Evolutionary conservation across 441 rosid species (phyloP).

Genomic region (Pelargonium citronellum): DNA sequence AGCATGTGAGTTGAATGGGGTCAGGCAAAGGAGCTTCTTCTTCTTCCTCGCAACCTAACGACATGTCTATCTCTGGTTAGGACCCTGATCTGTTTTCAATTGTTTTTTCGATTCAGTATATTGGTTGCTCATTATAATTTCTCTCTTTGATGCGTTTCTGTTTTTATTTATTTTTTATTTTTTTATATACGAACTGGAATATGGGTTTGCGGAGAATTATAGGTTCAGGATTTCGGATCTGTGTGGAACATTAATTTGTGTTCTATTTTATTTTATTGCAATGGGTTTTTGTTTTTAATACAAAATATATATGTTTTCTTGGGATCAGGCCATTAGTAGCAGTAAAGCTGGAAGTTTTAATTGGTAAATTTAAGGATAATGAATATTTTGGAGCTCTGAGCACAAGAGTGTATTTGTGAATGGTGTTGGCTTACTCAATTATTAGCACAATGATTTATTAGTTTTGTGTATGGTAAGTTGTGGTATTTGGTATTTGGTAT

Average conservation of each 20-base stretch:
- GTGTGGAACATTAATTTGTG: neutral
- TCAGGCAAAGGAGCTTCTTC: neutral
- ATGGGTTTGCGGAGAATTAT: neutral
- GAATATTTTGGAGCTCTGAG: neutral
- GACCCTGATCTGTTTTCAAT: constrained; percentile 3
- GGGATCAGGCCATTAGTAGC: neutral
- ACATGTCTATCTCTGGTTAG: neutral
- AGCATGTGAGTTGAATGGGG: constrained; percentile 4
- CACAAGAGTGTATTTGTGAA: neutral
- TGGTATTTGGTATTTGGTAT: neutral
- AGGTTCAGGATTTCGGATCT: neutral
- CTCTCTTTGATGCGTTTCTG: neutral
- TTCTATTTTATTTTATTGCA: too few species aligned
- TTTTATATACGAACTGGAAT: neutral
- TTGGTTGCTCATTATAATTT: neutral
- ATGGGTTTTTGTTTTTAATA: neutral
- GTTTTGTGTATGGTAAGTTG: too few species aligned
- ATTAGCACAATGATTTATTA: neutral
- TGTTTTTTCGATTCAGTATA: neutral
- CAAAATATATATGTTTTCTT: neutral
- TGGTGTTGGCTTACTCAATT: neutral
- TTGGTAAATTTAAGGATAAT: neutral
- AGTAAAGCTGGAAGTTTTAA: neutral
- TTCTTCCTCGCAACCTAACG: constrained; percentile 2
- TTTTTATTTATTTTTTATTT: neutral